Evolutionary conservation across 2,329 filamentous ascomycete genomes (phyloP), one percentile per base, ranked within the genome.

Genomic region (Clonostachys rosea): DNA sequence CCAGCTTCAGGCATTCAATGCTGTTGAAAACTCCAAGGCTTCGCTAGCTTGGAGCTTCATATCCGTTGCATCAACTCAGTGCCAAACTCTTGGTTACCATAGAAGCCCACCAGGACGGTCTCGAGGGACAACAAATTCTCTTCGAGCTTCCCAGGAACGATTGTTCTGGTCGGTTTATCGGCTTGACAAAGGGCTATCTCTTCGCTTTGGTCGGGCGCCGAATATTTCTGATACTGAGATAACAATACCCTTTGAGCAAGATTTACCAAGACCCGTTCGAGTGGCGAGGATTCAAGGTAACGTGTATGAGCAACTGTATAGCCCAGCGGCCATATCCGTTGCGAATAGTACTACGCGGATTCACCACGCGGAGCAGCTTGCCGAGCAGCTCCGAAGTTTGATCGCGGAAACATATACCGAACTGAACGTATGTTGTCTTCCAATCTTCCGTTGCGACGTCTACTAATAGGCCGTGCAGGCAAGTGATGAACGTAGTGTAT

Each of bases 131-230:
- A 30, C 10, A 10, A 30, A 10, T 30, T 10, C 24, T 30, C 8
- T 10, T 30, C 2, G 24, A 30, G 24, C 24, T 30, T 30, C 24
- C 9, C 24, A 30, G 24, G 24, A 30, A 30, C 24, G 24, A 2
- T 48, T 70, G 1, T 69, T 70, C 50, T 68, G 64, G 65, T 52
- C 58, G 2, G 57, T 70, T 6, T 65, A 63, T 37, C 55, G 50
- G 10, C 50, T 68, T 6, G 67, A 70, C 17, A 68, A 63, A 34
- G 59, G 63, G 0, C 52, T 70, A 3, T 65, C 66, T 4, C 51
- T 70, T 13, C 57, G 67, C 11, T 52, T 68, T 10, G 61, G 64
- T 9, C 57, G 65, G 1, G 54, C 57, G 9, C 64, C 67, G 3
- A 60, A 52, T 14, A 57, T 70, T 34, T 54, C 55, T 6, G 66